Percentiles rank a stretch among this genome's conserved stretches.
Evolutionary conservation across 2,329 filamentous ascomycete species (phyloP).

Genomic region (Trichoderma sp.): DNA sequence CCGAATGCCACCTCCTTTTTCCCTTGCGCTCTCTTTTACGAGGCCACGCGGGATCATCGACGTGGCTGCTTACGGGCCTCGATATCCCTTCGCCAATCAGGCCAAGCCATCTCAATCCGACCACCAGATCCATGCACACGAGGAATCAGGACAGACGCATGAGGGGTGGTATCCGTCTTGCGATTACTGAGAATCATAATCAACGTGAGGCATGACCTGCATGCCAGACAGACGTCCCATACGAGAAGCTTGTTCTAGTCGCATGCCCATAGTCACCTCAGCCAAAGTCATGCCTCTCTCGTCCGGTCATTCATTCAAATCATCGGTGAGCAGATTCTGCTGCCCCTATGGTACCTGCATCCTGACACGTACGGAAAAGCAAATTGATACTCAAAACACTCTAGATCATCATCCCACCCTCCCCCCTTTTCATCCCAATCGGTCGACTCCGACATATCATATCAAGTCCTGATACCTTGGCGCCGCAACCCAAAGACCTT

Average conservation of each 20-base stretch:
- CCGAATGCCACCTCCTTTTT: slow-evolving; percentile 19
- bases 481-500: not conserved
- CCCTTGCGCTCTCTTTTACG: slow-evolving; percentile 4
- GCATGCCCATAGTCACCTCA: not conserved
- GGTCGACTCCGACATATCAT: slow-evolving; percentile 1
- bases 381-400: slow-evolving; percentile 23
- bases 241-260: too few relatives aligned
- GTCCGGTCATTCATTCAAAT: not conserved
- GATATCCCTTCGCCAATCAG: slow-evolving; percentile 16
- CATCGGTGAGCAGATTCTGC: slow-evolving; percentile 3
- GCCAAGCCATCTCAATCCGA: slow-evolving; percentile 8
- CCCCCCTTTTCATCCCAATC: slow-evolving; percentile 1
- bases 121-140: slow-evolving; percentile 4
- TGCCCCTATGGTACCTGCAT: slow-evolving; percentile 14
- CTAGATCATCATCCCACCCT: not conserved
- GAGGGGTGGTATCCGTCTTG: not conserved
- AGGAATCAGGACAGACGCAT: too few relatives aligned
- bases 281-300: not conserved
- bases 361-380: not conserved
- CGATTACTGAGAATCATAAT: not conserved
- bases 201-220: not conserved
- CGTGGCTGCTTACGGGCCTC: slow-evolving; percentile 23
- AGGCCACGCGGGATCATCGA: slow-evolving; percentile 23
- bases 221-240: not conserved
- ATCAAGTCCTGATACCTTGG: not conserved